Evolutionary conservation across 2,329 filamentous ascomycete genomes (phyloP).

Genomic region (Beauveria asiatica): DNA sequence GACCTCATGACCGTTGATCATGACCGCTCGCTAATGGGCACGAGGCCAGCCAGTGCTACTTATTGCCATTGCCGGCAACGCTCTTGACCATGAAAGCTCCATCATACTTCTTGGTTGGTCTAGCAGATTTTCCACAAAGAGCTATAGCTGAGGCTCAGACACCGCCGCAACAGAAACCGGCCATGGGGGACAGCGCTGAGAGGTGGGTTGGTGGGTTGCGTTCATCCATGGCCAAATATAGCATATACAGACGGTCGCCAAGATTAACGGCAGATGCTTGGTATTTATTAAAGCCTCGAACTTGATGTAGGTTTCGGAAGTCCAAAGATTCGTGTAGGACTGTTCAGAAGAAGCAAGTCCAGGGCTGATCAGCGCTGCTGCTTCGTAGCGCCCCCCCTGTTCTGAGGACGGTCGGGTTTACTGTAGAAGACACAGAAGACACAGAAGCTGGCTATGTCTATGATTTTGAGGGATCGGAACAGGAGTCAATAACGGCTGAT

Average conservation of each 20-base stretch:
- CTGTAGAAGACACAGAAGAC: too few relatives aligned
- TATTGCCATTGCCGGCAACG: not conserved
- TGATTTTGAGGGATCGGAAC: too few relatives aligned
- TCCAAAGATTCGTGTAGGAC: not conserved
- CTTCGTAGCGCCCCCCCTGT: not conserved
- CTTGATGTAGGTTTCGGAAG: not conserved
- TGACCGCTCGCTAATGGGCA: not conserved
- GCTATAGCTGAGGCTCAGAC: not conserved
- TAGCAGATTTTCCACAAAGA: not conserved
- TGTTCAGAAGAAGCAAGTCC: not conserved
- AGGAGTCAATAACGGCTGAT: too few relatives aligned
- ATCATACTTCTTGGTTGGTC: not conserved
- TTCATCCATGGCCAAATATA: not conserved
- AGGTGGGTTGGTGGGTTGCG: not conserved
- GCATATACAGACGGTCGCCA: not conserved
- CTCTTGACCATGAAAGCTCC: too few relatives aligned
- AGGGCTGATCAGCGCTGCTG: not conserved
- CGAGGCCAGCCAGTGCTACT: not conserved
- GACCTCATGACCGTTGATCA: not conserved
- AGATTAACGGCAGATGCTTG: not conserved
- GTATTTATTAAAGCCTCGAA: not conserved
- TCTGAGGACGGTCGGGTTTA: too few relatives aligned
- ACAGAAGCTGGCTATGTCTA: too few relatives aligned
- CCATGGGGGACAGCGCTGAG: not conserved
- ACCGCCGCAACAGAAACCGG: too few relatives aligned